Evolutionary conservation across 2,329 filamentous ascomycete genomes (phyloP).

Genomic region (Macrophomina pseudophaseolina): DNA sequence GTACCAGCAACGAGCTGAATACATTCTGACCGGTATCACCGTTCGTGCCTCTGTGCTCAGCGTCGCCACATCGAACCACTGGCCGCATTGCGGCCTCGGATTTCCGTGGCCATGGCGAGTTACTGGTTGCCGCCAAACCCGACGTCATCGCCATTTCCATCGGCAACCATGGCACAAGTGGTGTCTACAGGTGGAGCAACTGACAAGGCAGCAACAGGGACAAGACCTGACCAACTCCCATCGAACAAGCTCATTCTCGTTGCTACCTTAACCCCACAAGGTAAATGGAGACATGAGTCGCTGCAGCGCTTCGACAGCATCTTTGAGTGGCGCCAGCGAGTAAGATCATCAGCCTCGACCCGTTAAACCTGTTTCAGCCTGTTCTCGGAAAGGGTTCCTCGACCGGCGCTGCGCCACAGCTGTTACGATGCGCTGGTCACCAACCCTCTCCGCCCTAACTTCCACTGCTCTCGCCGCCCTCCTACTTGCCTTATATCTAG

Average conservation of each 20-base stretch:
- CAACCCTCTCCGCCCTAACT: conserved; percentile 18
- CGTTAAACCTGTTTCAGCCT: conserved; percentile 23
- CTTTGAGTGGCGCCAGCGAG: conserved; percentile 13
- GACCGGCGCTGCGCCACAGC: conserved; percentile 23
- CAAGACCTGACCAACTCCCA: not conserved
- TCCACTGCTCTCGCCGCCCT: conserved; percentile 1
- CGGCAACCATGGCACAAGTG: not conserved
- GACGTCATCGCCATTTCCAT: not conserved
- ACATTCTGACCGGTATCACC: not conserved
- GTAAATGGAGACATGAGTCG: conserved; percentile 7
- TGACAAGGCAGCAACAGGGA: not conserved
- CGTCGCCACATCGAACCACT: conserved; percentile 16
- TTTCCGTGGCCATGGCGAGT: not conserved
- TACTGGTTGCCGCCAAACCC: conserved; percentile 14
- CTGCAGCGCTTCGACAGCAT: conserved; percentile 11
- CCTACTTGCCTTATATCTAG: conserved; percentile 20
- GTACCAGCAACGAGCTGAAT: not conserved
- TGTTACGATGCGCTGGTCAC: conserved; percentile 23
- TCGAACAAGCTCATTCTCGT: not conserved
- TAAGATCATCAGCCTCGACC: conserved; percentile 17
- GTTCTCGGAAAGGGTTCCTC: conserved; percentile 1
- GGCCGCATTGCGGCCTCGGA: not conserved
- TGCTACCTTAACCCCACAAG: conserved; percentile 11
- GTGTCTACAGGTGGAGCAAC: no score
- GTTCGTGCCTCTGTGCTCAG: not conserved